A percentile compares a stretch with the other conserved stretches of the same genome.
Evolutionary conservation across 225 moss, liverwort and hornwort species (phyloP).

Genomic region (Ulota crispa): DNA sequence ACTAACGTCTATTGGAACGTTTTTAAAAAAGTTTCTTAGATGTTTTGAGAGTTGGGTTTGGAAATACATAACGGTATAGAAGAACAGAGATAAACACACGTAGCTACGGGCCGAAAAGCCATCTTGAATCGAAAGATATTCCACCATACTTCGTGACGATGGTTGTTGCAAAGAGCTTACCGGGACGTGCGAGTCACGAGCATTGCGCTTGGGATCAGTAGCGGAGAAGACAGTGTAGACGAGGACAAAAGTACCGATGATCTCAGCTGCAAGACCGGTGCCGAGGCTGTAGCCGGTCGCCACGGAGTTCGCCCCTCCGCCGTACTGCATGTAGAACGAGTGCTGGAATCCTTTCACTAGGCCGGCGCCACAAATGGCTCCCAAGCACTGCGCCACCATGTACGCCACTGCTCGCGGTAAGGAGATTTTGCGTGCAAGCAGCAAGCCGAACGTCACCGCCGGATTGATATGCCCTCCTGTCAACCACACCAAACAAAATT

Average conservation of each 20-base stretch:
- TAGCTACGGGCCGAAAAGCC: neutral
- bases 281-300: conserved; percentile 40
- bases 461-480: conserved; percentile 63
- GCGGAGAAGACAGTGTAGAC: conserved; percentile 69
- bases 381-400: conserved; percentile 60
- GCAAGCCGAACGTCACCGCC: conserved; percentile 55
- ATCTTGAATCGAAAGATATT: neutral
- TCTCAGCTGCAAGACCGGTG: conserved; percentile 54
- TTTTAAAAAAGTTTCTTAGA: neutral
- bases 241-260: conserved; percentile 59
- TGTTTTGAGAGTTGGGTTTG: neutral
- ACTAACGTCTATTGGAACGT: neutral
- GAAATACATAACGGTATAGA: no score
- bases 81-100: neutral
- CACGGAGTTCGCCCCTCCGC: conserved; percentile 52
- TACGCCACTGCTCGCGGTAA: conserved; percentile 45
- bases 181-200: conserved; percentile 66
- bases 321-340: conserved; percentile 40
- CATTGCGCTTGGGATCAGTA: conserved; percentile 63
- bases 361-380: conserved; percentile 56
- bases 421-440: conserved; percentile 52
- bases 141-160: neutral
- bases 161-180: conserved; percentile 5
- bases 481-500: neutral
- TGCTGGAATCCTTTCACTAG: conserved; percentile 57